phyloP scores from a whole-genome alignment of 768 basidiomycete genomes.

The Phanerochaete sordida region DNA sequence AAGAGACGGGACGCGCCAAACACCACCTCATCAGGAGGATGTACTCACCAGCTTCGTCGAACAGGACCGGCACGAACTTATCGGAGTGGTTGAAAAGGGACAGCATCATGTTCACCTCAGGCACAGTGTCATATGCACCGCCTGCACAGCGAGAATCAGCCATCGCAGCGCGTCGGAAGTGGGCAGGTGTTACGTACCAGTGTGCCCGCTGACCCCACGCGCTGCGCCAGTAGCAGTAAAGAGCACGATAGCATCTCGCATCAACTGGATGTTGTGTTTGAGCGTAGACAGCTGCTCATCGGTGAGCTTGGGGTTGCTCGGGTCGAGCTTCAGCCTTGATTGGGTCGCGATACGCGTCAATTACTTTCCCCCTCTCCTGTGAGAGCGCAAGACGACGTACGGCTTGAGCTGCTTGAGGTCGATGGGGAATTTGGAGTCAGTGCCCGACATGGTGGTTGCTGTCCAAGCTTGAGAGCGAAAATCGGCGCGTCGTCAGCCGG shows the following conservation, averaged over 20 bases:
- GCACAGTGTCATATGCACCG: constrained; percentile 63
- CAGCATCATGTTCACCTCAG: constrained; percentile 79
- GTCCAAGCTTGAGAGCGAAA: not conserved
- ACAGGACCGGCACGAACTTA: constrained; percentile 65
- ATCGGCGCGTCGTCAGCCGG: not conserved
- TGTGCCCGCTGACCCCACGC: constrained; percentile 84
- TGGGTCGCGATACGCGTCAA: not conserved
- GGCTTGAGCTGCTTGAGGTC: constrained; percentile 76
- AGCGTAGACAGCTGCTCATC: constrained; percentile 58
- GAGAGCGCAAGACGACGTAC: constrained; percentile 33
- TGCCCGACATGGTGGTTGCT: constrained; percentile 34
- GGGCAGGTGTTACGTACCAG: constrained; percentile 40
- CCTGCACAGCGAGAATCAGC: constrained; percentile 20
- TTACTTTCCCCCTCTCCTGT: constrained; percentile 4
- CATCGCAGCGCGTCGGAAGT: not conserved
- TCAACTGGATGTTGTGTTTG: constrained; percentile 68
- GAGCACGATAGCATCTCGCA: constrained; percentile 81
- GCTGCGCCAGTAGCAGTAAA: constrained; percentile 87
- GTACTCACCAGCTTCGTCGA: constrained; percentile 75
- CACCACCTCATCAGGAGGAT: not conserved
- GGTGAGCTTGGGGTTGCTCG: constrained; percentile 57
- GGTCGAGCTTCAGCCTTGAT: constrained; percentile 67
- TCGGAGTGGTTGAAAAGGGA: constrained; percentile 65
- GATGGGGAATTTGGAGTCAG: constrained; percentile 60
- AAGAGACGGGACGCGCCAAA: too few relatives aligned